Evolutionary conservation across 1,139 yeast genomes (phyloP).

Genomic region (Pichia sp.): DNA sequence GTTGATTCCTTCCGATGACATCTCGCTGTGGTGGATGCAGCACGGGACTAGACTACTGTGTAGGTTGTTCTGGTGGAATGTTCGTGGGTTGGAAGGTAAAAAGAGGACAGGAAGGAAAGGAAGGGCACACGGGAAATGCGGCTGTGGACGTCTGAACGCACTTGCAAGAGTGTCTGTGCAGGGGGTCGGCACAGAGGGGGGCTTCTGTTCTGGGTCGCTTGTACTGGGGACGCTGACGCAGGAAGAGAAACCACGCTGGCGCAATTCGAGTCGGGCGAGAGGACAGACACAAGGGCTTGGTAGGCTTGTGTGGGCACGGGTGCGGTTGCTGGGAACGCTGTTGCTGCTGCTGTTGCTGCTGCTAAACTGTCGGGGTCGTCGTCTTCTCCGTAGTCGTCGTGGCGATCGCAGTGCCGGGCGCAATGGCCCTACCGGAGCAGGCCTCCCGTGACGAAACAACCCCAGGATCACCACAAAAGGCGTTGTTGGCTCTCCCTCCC

Average conservation of each 20-base stretch:
- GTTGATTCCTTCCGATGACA: slow-evolving; percentile 62
- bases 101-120: too few species aligned
- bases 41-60: too few species aligned
- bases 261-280: too few species aligned
- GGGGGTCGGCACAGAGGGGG: background rate
- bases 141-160: background rate
- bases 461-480: slow-evolving; percentile 4
- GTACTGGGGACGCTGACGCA: background rate
- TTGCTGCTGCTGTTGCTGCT: background rate
- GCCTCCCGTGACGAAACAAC: background rate
- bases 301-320: background rate
- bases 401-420: background rate
- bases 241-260: background rate
- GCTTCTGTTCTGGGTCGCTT: background rate
- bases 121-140: too few species aligned
- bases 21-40: slow-evolving; percentile 23
- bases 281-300: background rate
- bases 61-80: too few species aligned
- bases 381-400: background rate
- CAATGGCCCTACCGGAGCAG: background rate
- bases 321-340: background rate
- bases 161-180: background rate
- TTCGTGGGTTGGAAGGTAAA: too few species aligned
- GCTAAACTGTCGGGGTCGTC: background rate
- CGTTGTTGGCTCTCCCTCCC: background rate